Evolutionary conservation across 371 early-diverging fungal genomes (phyloP).

Genomic region (Sporodiniella umbellata): DNA sequence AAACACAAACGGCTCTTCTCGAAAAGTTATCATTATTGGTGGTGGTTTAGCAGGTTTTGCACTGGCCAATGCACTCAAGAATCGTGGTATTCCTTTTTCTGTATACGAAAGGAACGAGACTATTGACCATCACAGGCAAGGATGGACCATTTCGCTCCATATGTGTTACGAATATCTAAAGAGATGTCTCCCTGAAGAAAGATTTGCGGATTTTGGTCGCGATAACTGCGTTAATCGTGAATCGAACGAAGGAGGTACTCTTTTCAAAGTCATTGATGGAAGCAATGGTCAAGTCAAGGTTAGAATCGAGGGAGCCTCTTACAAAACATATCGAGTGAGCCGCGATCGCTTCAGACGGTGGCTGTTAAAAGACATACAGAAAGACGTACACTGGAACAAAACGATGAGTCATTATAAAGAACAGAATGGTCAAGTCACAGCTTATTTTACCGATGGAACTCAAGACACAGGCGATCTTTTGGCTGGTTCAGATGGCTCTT

Average conservation of each 20-base stretch:
- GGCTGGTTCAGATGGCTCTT: constrained; percentile 13
- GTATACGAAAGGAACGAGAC: constrained; percentile 30
- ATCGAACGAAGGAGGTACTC: not conserved
- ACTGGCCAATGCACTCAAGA: constrained; percentile 26
- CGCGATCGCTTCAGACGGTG: constrained; percentile 11
- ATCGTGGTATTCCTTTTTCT: constrained; percentile 20
- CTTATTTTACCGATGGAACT: constrained; percentile 24
- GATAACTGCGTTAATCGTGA: constrained; percentile 7
- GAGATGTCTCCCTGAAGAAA: constrained; percentile 2
- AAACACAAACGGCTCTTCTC: not conserved
- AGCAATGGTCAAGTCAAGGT: not conserved
- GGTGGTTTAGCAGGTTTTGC: constrained; percentile 35
- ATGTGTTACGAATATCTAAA: constrained; percentile 12
- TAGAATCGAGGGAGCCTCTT: not conserved
- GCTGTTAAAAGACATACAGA: constrained; percentile 6
- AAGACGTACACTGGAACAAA: constrained; percentile 14
- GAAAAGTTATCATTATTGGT: constrained; percentile 30
- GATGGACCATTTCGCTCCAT: constrained; percentile 24
- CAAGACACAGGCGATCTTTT: constrained; percentile 9
- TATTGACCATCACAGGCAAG: constrained; percentile 18
- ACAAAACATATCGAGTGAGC: constrained; percentile 7
- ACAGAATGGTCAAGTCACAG: constrained; percentile 17
- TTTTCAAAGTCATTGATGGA: constrained; percentile 4
- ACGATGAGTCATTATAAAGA: constrained; percentile 5
- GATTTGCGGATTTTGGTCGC: constrained; percentile 5